Conservation (phyloP, 495 filamentous ascomycete species). For the Hypoxylon crocopeplum region DNA sequence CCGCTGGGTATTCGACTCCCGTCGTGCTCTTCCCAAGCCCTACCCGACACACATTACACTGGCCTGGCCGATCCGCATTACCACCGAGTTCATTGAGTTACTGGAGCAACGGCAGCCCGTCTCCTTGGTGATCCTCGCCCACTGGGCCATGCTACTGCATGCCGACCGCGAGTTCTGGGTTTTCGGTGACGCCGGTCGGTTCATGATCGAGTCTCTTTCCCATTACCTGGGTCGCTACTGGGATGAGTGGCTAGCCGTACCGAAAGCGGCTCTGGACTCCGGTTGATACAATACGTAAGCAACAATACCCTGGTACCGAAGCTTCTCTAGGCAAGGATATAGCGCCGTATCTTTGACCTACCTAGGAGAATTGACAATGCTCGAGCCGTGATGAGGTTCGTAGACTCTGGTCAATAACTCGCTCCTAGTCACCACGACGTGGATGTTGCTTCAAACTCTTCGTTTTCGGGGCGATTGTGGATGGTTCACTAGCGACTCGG, state of each 20-base stretch:
- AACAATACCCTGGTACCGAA: too few relatives aligned
- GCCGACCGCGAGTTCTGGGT: conserved; percentile 43
- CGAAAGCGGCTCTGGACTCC: too few relatives aligned
- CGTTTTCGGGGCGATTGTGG: too few relatives aligned
- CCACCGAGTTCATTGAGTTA: conserved; percentile 44
- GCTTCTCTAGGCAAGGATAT: too few relatives aligned
- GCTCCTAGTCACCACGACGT: too few relatives aligned
- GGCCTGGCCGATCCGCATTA: conserved; percentile 43
- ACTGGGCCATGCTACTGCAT: conserved; percentile 50
- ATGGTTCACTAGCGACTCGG: too few relatives aligned
- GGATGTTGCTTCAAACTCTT: too few relatives aligned
- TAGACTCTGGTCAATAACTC: too few relatives aligned
- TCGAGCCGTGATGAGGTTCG: too few relatives aligned
- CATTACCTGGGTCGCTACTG: conserved; percentile 43
- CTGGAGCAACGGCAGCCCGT: conserved; percentile 46
- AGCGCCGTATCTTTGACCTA: too few relatives aligned
- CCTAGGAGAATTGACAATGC: too few relatives aligned
- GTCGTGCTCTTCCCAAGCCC: background rate
- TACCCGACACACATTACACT: background rate
- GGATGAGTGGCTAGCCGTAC: conserved; percentile 46
- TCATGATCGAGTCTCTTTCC: conserved; percentile 42
- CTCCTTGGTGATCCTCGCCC: conserved; percentile 52
- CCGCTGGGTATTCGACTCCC: background rate
- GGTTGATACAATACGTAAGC: too few relatives aligned
- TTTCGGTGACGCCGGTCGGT: conserved; percentile 44